phyloP scores from a whole-genome alignment of 1,139 yeast species.

The Yamadazyma triangularis region DNA sequence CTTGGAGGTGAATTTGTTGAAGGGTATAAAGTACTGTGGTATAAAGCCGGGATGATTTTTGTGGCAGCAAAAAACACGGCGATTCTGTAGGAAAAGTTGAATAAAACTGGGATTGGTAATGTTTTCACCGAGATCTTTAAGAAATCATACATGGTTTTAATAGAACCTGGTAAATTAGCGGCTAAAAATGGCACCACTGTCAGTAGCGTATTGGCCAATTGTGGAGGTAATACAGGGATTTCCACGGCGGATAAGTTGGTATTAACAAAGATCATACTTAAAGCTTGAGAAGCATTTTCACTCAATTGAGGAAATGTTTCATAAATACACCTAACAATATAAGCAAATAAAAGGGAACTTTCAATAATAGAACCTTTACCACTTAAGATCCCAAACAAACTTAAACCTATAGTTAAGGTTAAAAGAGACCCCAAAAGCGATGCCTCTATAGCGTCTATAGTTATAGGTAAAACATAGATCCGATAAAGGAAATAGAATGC shows the following conservation, averaged over 20 bases:
- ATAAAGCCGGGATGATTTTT: constrained; percentile 83
- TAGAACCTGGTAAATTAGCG: constrained; percentile 53
- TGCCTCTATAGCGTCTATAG: constrained; percentile 72
- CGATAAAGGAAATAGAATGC: constrained; percentile 77
- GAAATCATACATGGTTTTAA: constrained; percentile 67
- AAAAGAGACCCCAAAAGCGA: constrained; percentile 81
- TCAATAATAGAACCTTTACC: constrained; percentile 87
- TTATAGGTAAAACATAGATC: constrained; percentile 67
- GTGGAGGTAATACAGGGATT: constrained; percentile 33
- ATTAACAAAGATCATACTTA: constrained; percentile 33
- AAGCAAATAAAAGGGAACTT: constrained; percentile 78
- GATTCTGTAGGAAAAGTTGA: constrained; percentile 79
- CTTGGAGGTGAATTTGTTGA: constrained; percentile 33
- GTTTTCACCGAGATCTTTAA: constrained; percentile 65
- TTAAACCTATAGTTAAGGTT: constrained; percentile 69
- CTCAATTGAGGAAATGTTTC: constrained; percentile 85
- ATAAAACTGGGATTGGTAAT: constrained; percentile 74
- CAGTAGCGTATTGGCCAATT: constrained; percentile 34
- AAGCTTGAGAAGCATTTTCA: constrained; percentile 40
- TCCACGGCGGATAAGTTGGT: constrained; percentile 35
- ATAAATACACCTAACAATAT: constrained; percentile 87
- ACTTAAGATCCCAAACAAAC: constrained; percentile 79
- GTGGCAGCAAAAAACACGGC: constrained; percentile 91
- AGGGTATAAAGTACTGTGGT: constrained; percentile 36
- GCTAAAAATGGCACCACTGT: constrained; percentile 43